Percentiles rank a stretch among this genome's conserved stretches.
Evolutionary conservation across 257 asterid genomes (phyloP).

Genomic region (Nicotiana undulata): DNA sequence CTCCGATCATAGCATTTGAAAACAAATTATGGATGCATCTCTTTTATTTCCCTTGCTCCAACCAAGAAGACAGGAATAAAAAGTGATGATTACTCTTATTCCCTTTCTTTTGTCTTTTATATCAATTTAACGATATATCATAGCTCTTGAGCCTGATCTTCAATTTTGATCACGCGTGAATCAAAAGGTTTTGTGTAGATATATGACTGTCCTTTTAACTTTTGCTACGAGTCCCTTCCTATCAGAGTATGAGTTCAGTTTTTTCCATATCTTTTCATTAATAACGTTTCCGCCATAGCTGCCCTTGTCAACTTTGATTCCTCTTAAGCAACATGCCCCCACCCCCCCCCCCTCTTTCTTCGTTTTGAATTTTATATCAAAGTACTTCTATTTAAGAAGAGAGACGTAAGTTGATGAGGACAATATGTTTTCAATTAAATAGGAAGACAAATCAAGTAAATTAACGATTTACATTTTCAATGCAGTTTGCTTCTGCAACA

Average conservation of each 20-base stretch:
- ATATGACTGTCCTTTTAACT: not conserved
- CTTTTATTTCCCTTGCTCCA: not conserved
- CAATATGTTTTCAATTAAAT: not conserved
- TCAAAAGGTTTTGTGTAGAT: not conserved
- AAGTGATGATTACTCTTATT: not conserved
- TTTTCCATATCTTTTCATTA: not conserved
- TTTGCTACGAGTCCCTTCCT: not conserved
- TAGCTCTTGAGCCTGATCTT: not conserved
- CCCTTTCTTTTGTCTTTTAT: not conserved
- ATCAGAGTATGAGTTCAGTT: not conserved
- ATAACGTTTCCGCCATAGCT: not conserved
- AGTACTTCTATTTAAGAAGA: not conserved
- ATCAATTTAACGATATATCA: not conserved
- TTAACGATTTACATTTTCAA: not conserved
- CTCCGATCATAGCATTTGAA: not conserved
- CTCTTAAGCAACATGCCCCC: not conserved
- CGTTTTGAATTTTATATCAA: too few relatives aligned
- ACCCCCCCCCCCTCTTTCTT: not conserved
- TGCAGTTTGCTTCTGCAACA: not conserved
- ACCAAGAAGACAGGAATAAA: not conserved
- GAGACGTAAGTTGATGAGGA: not conserved
- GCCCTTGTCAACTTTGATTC: not conserved
- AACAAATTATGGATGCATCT: not conserved
- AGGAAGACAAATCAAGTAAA: not conserved
- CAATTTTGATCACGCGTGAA: not conserved